These are phyloP conservation scores for Lachancea quebecensis DNA, from an alignment of 805 yeast genomes.

Conservation along the genomic window DNA sequence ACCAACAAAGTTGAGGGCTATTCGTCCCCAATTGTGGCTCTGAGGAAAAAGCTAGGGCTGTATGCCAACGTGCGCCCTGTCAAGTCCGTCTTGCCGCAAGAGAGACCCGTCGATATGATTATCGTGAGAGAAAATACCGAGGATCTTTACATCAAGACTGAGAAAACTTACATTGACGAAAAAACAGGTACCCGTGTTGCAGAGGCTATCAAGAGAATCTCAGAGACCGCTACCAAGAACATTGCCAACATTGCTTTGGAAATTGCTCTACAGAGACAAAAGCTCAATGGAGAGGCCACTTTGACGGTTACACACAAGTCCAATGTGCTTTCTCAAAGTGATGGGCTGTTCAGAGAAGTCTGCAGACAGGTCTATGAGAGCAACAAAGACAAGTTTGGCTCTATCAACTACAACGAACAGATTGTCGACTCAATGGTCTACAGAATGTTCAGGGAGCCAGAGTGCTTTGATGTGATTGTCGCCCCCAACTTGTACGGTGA, in stretches of 20 bases:
- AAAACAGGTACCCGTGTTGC: constrained; percentile 86
- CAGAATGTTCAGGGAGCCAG: constrained; percentile 97
- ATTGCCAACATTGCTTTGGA: constrained; percentile 90
- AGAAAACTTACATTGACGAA: constrained; percentile 55
- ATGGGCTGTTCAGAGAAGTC: constrained; percentile 94
- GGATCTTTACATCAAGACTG: constrained; percentile 94
- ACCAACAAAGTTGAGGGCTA: constrained; percentile 90
- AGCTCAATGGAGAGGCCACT: constrained; percentile 55
- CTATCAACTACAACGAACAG: constrained; percentile 79
- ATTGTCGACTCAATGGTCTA: constrained; percentile 99
- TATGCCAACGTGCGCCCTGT: constrained; percentile 98
- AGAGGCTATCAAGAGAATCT: constrained; percentile 94
- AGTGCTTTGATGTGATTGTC: constrained; percentile 93
- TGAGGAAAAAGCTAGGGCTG: constrained; percentile 88
- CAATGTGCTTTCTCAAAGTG: constrained; percentile 85
- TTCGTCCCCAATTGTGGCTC: constrained; percentile 98
- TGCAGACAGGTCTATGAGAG: constrained; percentile 40
- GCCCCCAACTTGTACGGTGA: constrained; percentile 99
- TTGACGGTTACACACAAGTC: constrained; percentile 93
- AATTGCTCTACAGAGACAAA: constrained; percentile 85
- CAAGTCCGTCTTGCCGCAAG: constrained; percentile 70
- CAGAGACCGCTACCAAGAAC: constrained; percentile 76
- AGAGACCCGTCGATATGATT: constrained; percentile 91
- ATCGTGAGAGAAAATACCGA: constrained; percentile 98
- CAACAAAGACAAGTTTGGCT: constrained; percentile 49